Percentiles rank a stretch among this genome's conserved stretches.
phyloP scores from a whole-genome alignment of 257 asterid genomes.

The Euphrasia confusa region DNA sequence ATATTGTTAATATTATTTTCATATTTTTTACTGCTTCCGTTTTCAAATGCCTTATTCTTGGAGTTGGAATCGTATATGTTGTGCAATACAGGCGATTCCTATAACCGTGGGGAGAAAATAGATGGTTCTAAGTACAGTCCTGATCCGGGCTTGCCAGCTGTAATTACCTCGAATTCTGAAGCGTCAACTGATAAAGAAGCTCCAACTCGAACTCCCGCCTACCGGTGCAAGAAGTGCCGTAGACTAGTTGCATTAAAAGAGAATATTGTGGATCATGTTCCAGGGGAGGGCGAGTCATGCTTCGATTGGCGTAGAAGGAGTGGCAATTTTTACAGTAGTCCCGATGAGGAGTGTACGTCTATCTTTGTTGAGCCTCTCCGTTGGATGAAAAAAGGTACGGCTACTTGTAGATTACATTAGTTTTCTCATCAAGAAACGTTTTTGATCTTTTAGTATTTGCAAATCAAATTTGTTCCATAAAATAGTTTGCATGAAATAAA shows the following conservation, averaged over 20 bases:
- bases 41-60: constrained; percentile 11
- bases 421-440: neutral
- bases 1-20: constrained; percentile 9
- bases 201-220: constrained; percentile 40
- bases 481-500: neutral
- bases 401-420: neutral
- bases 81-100: constrained; percentile 59
- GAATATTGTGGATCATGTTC: constrained; percentile 75
- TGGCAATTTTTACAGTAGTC: constrained; percentile 53
- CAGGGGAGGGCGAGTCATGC: constrained; percentile 89
- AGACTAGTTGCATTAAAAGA: constrained; percentile 78
- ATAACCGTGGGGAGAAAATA: constrained; percentile 87
- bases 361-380: constrained; percentile 93
- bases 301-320: constrained; percentile 87
- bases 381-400: constrained; percentile 86
- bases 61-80: neutral
- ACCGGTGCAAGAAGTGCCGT: constrained; percentile 94
- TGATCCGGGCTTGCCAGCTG: constrained; percentile 75
- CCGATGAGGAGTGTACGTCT: constrained; percentile 68
- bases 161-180: constrained; percentile 39
- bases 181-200: constrained; percentile 32
- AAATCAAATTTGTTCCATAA: neutral
- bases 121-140: constrained; percentile 64
- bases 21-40: neutral
- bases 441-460: too few relatives aligned